Percentiles rank a stretch among this genome's conserved stretches.
Evolutionary conservation across 108 stramenopile species (phyloP).

Genomic region (Nitzschia sp.): DNA sequence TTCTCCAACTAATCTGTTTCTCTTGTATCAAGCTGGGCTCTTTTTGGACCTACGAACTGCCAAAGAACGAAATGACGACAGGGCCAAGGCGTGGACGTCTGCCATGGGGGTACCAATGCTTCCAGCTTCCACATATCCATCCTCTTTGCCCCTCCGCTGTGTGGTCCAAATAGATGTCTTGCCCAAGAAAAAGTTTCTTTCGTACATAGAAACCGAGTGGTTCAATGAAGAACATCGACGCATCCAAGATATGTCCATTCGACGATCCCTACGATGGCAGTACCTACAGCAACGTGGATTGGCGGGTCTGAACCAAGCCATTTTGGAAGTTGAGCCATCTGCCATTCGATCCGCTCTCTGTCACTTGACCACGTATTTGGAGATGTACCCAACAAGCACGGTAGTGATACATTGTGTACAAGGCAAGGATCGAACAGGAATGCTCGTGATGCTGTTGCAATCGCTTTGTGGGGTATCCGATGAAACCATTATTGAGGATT

Average conservation of each 20-base stretch:
- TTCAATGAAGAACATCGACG: conserved; percentile 17
- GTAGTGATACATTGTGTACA: conserved; percentile 53
- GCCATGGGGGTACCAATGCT: too few species aligned
- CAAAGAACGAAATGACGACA: conserved; percentile 31
- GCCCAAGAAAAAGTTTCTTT: conserved; percentile 14
- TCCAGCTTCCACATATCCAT: too few species aligned
- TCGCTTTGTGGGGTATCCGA: conserved; percentile 34
- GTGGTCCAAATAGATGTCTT: conserved; percentile 40
- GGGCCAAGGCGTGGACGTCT: conserved; percentile 36
- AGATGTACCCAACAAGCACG: conserved; percentile 7
- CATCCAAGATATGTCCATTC: conserved; percentile 7
- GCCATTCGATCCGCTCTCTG: conserved; percentile 30
- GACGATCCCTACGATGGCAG: conserved; percentile 36
- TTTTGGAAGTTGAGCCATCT: conserved; percentile 37
- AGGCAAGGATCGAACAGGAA: conserved; percentile 55
- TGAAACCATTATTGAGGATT: conserved; percentile 42
- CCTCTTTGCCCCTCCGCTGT: not conserved
- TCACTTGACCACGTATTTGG: conserved; percentile 37
- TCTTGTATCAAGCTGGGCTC: conserved; percentile 21
- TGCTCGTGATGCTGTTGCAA: conserved; percentile 49
- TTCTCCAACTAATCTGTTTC: conserved; percentile 3
- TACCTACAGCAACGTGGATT: conserved; percentile 40
- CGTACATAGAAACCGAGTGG: conserved; percentile 34
- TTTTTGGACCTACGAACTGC: conserved; percentile 43
- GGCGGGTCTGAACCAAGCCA: conserved; percentile 47